These are phyloP conservation scores for Plantago major DNA, from an alignment of 257 asterid genomes.

Conservation along the genomic window DNA sequence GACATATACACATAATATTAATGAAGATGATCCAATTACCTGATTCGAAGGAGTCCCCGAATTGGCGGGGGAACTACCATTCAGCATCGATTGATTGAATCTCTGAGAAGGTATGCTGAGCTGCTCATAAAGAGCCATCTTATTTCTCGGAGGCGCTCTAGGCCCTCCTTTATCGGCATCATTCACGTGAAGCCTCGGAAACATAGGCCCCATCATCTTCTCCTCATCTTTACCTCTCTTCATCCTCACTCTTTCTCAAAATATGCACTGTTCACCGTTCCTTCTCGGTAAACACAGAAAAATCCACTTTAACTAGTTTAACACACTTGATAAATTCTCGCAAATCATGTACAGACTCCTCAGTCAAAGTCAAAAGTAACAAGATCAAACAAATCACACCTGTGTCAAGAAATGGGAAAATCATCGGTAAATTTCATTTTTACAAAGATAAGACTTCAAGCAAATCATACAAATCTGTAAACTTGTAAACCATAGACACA, in stretches of 20 bases:
- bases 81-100: slow-evolving; percentile 23
- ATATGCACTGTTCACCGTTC: not conserved
- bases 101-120: slow-evolving; percentile 86
- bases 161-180: slow-evolving; percentile 95
- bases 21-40: slow-evolving; percentile 29
- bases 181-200: slow-evolving; percentile 92
- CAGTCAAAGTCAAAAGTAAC: not conserved
- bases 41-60: slow-evolving; percentile 40
- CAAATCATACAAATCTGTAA: slow-evolving; percentile 16
- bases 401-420: not conserved
- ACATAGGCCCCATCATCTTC: slow-evolving; percentile 76
- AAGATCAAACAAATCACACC: slow-evolving; percentile 6
- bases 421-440: too few species aligned
- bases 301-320: not conserved
- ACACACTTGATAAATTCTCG: not conserved
- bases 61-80: slow-evolving; percentile 18
- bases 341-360: not conserved
- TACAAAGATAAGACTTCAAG: not conserved
- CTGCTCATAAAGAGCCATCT: slow-evolving; percentile 98
- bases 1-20: not conserved
- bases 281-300: slow-evolving; percentile 12
- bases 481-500: slow-evolving; percentile 13
- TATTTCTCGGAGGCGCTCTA: slow-evolving; percentile 97
- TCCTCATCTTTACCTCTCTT: slow-evolving; percentile 72
- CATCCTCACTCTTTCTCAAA: slow-evolving; percentile 34